These are phyloP conservation scores for Madurella fahalii DNA, from an alignment of 2,329 filamentous ascomycete genomes.

Conservation along the genomic window DNA sequence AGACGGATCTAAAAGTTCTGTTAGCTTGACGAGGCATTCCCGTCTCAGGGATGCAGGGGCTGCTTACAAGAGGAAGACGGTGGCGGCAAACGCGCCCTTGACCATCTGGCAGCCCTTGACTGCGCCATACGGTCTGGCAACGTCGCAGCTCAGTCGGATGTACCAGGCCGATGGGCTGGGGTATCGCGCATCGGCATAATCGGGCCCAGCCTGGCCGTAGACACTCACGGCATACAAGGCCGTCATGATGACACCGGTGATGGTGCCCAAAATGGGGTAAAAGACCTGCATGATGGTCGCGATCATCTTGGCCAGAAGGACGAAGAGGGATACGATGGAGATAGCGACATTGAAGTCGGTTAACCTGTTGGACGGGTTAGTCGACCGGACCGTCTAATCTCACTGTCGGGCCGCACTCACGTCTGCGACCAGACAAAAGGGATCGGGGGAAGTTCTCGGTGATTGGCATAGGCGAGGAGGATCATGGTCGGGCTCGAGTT, in stretches of 20 bases:
- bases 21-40: background rate
- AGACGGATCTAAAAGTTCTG: conserved; percentile 47
- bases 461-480: conserved; percentile 70
- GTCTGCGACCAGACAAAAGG: conserved; percentile 70
- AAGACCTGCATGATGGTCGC: conserved; percentile 68
- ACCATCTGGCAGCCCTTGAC: conserved; percentile 63
- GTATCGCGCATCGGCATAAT: conserved; percentile 62
- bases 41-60: background rate
- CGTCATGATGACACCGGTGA: conserved; percentile 55
- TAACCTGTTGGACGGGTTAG: conserved; percentile 48
- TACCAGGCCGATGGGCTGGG: conserved; percentile 68
- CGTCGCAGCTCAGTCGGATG: conserved; percentile 63
- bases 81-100: conserved; percentile 62
- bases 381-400: background rate
- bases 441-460: conserved; percentile 55
- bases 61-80: conserved; percentile 65
- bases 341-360: conserved; percentile 75
- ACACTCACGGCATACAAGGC: conserved; percentile 62
- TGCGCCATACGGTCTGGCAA: conserved; percentile 51
- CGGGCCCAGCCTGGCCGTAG: conserved; percentile 68
- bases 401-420: conserved; percentile 43
- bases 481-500: conserved; percentile 69
- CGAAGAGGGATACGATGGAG: conserved; percentile 70
- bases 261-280: conserved; percentile 59
- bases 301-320: conserved; percentile 67